phyloP scores from a whole-genome alignment of 768 basidiomycete species.

The Amanita polypyramis region DNA sequence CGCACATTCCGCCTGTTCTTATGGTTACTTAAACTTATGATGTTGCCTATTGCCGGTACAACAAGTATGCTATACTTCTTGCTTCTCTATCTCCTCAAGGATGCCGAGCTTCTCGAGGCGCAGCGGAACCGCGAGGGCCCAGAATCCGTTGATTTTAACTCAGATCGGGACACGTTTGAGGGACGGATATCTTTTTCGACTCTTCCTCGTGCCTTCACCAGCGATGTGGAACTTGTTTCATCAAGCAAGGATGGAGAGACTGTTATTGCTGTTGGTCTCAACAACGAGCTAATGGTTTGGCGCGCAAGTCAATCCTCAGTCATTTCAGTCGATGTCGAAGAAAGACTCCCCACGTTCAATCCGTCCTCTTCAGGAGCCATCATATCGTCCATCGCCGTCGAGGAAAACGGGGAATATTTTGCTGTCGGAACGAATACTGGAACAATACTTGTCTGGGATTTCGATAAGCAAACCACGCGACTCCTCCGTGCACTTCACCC shows the following conservation, averaged over 20 bases:
- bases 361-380: constrained; percentile 37
- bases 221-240: constrained; percentile 77
- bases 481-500: constrained; percentile 31
- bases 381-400: constrained; percentile 53
- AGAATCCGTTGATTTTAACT: constrained; percentile 21
- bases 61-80: constrained; percentile 65
- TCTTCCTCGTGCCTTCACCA: constrained; percentile 70
- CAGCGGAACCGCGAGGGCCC: constrained; percentile 55
- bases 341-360: constrained; percentile 37
- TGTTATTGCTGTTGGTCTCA: constrained; percentile 62
- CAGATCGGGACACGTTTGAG: constrained; percentile 25
- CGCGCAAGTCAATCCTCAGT: constrained; percentile 30
- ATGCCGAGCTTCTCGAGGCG: constrained; percentile 83
- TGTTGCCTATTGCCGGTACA: constrained; percentile 76
- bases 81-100: constrained; percentile 79
- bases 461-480: constrained; percentile 28
- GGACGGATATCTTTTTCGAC: constrained; percentile 48
- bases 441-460: constrained; percentile 50
- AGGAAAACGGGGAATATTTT: constrained; percentile 47
- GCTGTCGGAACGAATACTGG: constrained; percentile 70
- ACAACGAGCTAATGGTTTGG: constrained; percentile 74
- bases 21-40: constrained; percentile 77
- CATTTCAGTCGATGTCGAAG: constrained; percentile 38
- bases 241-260: constrained; percentile 56
- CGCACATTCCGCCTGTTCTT: constrained; percentile 44